phyloP scores from a whole-genome alignment of 257 asterid genomes.

The Fraxinus pennsylvanica region DNA sequence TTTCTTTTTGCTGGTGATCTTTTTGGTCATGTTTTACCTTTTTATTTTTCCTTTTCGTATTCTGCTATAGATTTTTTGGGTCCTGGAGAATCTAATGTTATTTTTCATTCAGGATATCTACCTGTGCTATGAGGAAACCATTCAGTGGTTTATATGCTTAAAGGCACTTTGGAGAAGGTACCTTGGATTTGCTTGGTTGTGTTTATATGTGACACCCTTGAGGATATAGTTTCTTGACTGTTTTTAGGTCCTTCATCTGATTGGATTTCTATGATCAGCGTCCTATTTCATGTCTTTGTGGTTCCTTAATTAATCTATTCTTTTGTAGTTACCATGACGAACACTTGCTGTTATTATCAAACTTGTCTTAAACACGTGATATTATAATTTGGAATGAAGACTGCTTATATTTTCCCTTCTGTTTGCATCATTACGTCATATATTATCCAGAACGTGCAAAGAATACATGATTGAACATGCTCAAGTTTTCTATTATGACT shows the following conservation, averaged over 20 bases:
- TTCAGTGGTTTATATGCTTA: constrained; percentile 91
- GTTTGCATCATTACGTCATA: background rate
- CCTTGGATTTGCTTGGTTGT: constrained; percentile 80
- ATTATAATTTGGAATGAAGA: background rate
- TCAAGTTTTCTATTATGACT: constrained; percentile 6
- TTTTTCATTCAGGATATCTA: constrained; percentile 87
- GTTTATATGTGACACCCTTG: constrained; percentile 51
- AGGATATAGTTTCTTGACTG: constrained; percentile 21
- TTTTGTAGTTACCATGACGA: constrained; percentile 9
- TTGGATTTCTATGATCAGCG: background rate
- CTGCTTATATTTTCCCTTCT: background rate
- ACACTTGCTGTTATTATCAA: constrained; percentile 4
- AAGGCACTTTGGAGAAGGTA: constrained; percentile 97
- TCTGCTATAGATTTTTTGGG: constrained; percentile 37
- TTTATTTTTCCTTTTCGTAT: constrained; percentile 21
- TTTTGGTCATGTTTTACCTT: constrained; percentile 14
- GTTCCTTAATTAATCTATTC: background rate
- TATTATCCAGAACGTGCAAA: background rate
- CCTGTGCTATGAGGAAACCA: constrained; percentile 86
- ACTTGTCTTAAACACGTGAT: background rate
- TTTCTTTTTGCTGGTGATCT: constrained; percentile 19
- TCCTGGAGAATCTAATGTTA: constrained; percentile 74
- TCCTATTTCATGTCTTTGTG: constrained; percentile 12
- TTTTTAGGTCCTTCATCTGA: constrained; percentile 5
- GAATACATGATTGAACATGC: constrained; percentile 12